Base-by-base conservation (phyloP, 2,329 filamentous ascomycete species). In the Onygenales sp. region DNA sequence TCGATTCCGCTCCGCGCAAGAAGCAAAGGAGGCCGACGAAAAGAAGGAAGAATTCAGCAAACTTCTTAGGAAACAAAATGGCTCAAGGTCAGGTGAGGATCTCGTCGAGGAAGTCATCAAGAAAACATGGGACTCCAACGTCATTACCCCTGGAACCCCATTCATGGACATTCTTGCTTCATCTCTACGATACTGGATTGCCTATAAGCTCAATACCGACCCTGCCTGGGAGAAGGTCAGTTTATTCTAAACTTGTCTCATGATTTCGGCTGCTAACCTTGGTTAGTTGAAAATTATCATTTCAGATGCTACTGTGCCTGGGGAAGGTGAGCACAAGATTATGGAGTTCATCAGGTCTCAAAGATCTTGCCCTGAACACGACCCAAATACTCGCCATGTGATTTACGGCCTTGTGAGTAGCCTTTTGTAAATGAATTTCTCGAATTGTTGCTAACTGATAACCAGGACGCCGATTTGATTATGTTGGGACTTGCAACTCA, bases 321-420 rank as follows among this genome's bases (percentile, higher is more conserved):
- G 93, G 66, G 93, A 98, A 74, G 93, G 93, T 68, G 93, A 98
- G 74, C 93, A 98, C 72, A 98, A 98, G 72, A 97, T 98, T 66
- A 98, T 98, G 93, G 85, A 93, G 61, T 98, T 97, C 69, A 83
- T 98, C 60, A 85, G 93, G 64, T 95, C 92, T 39, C 94, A 98
- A 71, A 84, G 93, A 64, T 83, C 87, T 49, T 93, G 89, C 51
- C 86, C 91, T 5, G 86, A 94, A 59, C 90, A 98, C 70, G 86
- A 98, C 65, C 93, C 93, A 27, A 97, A 98, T 69, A 97, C 93
- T 21, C 87, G 88, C 57, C 93, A 98, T 73, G 94, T 98, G 63
- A 96, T 98, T 58, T 98, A 98, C 67, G 93, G 93, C 49, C 78
- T 98, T 60, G 70, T 72, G 63, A 49, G 69, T 63, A 54, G 36